A percentile compares a stretch with the other conserved stretches of the same genome.
Evolutionary conservation across 371 early-diverging fungal species (phyloP).

Genomic region (Dinochytrium kinnereticum): DNA sequence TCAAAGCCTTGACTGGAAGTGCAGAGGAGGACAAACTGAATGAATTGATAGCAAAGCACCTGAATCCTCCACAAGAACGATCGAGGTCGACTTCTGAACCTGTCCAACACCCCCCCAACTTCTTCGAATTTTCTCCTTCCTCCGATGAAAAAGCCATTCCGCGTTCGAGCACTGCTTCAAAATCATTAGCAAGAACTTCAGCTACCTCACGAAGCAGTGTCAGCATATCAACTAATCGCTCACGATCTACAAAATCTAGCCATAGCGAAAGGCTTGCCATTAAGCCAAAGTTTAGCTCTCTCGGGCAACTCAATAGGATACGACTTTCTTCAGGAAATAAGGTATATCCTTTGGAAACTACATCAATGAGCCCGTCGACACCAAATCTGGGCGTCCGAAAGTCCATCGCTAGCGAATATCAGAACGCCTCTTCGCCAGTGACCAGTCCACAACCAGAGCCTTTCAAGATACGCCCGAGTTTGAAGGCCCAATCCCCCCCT

Average conservation of each 20-base stretch:
- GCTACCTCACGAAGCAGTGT: background rate
- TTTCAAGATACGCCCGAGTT: too few species aligned
- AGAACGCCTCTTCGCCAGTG: too few species aligned
- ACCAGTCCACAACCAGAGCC: too few species aligned
- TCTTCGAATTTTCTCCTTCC: background rate
- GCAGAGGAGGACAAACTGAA: background rate
- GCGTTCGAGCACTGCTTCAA: conserved; percentile 4
- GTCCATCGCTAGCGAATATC: too few species aligned
- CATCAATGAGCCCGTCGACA: too few species aligned
- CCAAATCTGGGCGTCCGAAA: too few species aligned
- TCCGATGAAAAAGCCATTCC: background rate
- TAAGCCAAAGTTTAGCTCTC: background rate
- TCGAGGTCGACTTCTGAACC: background rate
- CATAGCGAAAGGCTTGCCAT: background rate
- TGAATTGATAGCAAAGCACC: background rate
- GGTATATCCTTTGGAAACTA: too few species aligned
- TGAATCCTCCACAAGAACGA: background rate
- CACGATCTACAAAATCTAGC: background rate
- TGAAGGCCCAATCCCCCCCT: too few species aligned
- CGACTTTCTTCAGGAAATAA: too few species aligned
- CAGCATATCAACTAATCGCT: background rate
- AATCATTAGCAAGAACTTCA: background rate
- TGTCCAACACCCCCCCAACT: background rate
- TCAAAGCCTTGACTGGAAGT: background rate
- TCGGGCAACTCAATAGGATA: background rate